phyloP scores from a whole-genome alignment of 2,329 filamentous ascomycete genomes.

The Beauveria pseudobassiana region DNA sequence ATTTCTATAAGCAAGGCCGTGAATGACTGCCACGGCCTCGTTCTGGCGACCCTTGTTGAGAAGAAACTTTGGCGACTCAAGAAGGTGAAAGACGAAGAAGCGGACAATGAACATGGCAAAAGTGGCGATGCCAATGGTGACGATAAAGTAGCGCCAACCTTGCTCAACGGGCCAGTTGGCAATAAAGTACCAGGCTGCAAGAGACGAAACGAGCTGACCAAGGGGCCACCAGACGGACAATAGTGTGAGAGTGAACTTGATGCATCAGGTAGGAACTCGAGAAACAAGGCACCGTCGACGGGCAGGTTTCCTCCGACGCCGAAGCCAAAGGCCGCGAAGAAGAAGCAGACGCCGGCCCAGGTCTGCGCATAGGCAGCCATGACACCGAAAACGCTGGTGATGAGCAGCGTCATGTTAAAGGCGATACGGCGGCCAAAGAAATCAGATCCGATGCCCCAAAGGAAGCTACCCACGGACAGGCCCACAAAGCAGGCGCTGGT shows the following conservation, averaged over 20 bases:
- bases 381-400: slow-evolving; percentile 69
- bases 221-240: slow-evolving; percentile 85
- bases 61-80: slow-evolving; percentile 80
- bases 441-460: slow-evolving; percentile 76
- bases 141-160: slow-evolving; percentile 70
- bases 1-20: slow-evolving; percentile 70
- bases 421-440: slow-evolving; percentile 70
- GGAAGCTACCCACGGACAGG: slow-evolving; percentile 67
- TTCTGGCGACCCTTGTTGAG: slow-evolving; percentile 67
- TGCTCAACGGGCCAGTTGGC: slow-evolving; percentile 59
- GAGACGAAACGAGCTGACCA: slow-evolving; percentile 65
- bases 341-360: slow-evolving; percentile 57
- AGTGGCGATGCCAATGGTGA: slow-evolving; percentile 64
- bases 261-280: slow-evolving; percentile 73
- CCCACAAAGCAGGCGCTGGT: slow-evolving; percentile 71
- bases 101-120: slow-evolving; percentile 71
- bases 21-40: slow-evolving; percentile 73
- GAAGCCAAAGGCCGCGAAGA: slow-evolving; percentile 56
- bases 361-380: slow-evolving; percentile 58
- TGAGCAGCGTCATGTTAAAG: slow-evolving; percentile 72
- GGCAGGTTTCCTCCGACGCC: slow-evolving; percentile 71
- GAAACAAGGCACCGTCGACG: slow-evolving; percentile 72
- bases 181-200: slow-evolving; percentile 71
- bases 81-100: slow-evolving; percentile 73
- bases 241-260: slow-evolving; percentile 64